Evolutionary conservation across 768 basidiomycete genomes (phyloP), one percentile per base, ranked within the genome.

Genomic region (Amanita rubescens): DNA sequence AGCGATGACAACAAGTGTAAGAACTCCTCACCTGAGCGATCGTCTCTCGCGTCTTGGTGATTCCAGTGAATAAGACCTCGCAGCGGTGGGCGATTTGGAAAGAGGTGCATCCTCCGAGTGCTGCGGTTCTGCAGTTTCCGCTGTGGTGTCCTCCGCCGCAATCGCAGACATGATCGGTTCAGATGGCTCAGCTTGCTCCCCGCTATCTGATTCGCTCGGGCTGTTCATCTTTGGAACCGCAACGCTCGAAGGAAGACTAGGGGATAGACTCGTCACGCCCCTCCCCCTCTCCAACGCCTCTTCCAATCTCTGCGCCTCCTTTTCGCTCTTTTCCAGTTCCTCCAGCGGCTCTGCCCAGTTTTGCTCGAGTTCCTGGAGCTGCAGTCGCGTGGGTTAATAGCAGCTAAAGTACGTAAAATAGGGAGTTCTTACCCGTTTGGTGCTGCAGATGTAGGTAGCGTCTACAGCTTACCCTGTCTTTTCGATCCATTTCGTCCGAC

Each of bases 321-420:
- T 75, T 69, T 99, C 96, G 55, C 87, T 93, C 70, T 86, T 90
- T 69, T 98, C 96, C 20, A 96, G 76, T 43, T 94, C 90, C 50
- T 87, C 91, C 50, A 99, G 72, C 59, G 96, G 96, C 65, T 99
- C 96, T 24, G 92, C 91, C 80, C 92, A 96, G 63, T 84, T 87
- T 66, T 92, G 84, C 67, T 98, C 95, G n/a, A n/a, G n/a, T n/a
- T n/a, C n/a, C n/a, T n/a, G n/a, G n/a, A n/a, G n/a, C n/a, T n/a
- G n/a, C n/a, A n/a, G n/a, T n/a, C n/a, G n/a, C n/a, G n/a, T n/a
- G n/a, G n/a, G n/a, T n/a, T n/a, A n/a, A n/a, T n/a, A 53, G 32
- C 42, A 58, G 39, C 33, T 27, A 50, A 14, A 46, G 37, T 24
- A 41, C 25, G 46, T 49, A 47, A 50, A 14, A 54, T 6, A 14